phyloP scores from a whole-genome alignment of 2,329 filamentous ascomycete species.

The Rhexocercosporidium sp. region DNA sequence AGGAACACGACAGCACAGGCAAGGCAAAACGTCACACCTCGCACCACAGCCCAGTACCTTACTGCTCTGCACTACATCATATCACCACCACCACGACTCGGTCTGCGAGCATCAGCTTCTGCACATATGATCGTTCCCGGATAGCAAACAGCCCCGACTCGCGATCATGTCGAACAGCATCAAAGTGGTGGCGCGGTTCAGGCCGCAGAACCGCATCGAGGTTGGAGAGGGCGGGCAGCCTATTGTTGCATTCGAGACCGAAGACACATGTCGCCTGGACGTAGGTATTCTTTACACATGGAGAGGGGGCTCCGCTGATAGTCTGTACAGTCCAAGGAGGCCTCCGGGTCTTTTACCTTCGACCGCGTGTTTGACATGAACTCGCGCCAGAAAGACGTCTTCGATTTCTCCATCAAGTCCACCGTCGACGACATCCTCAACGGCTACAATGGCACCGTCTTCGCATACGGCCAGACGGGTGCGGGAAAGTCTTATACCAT shows the following conservation, averaged over 20 bases:
- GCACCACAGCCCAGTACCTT: background rate
- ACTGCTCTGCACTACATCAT: background rate
- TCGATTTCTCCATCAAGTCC: constrained; percentile 94
- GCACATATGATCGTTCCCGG: constrained; percentile 40
- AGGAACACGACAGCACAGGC: constrained; percentile 1
- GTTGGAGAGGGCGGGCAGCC: constrained; percentile 87
- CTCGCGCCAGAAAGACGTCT: constrained; percentile 89
- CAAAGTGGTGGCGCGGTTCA: constrained; percentile 96
- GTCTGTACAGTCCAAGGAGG: constrained; percentile 73
- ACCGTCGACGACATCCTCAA: constrained; percentile 98
- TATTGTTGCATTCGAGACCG: constrained; percentile 85
- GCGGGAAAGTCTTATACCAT: constrained; percentile 99
- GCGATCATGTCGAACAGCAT: constrained; percentile 59
- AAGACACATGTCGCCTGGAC: constrained; percentile 86
- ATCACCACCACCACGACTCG: constrained; percentile 16
- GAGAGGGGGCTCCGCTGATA: constrained; percentile 36
- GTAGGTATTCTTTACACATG: constrained; percentile 56
- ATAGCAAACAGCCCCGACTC: constrained; percentile 30
- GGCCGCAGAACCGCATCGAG: constrained; percentile 96
- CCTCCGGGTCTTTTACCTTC: constrained; percentile 88
- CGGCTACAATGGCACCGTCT: constrained; percentile 98
- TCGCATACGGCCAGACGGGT: constrained; percentile 97
- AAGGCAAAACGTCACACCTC: background rate
- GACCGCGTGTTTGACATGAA: constrained; percentile 97
- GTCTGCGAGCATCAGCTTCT: constrained; percentile 22